A percentile compares a stretch with the other conserved stretches of the same genome.
Evolutionary conservation across 2,329 filamentous ascomycete species (phyloP).

Genomic region (Trichoderma oligosporum): DNA sequence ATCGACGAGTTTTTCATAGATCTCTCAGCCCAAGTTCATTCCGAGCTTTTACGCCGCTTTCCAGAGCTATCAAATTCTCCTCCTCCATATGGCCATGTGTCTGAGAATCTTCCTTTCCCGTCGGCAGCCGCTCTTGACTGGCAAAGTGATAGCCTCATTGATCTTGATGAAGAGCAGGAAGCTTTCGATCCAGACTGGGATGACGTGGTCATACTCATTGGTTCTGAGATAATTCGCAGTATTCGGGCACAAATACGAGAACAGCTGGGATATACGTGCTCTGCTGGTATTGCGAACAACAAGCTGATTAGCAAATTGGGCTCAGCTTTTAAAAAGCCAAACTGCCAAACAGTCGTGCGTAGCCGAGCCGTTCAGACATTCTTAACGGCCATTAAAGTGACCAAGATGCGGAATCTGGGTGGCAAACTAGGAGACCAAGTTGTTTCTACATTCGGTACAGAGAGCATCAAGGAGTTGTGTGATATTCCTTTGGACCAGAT

Average conservation of each 20-base stretch:
- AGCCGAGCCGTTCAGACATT: constrained; percentile 79
- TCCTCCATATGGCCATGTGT: constrained; percentile 69
- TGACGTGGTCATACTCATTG: constrained; percentile 81
- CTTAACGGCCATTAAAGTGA: constrained; percentile 81
- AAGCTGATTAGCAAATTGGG: constrained; percentile 96
- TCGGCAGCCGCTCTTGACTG: constrained; percentile 70
- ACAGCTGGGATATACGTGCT: constrained; percentile 82
- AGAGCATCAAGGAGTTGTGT: constrained; percentile 72
- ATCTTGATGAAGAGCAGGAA: constrained; percentile 72
- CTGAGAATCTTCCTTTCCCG: constrained; percentile 68
- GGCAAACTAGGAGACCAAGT: constrained; percentile 91
- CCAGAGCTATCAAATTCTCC: constrained; percentile 62
- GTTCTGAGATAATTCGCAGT: constrained; percentile 79
- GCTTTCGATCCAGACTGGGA: constrained; percentile 91
- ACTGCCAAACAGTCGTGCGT: constrained; percentile 89
- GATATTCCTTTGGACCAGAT: constrained; percentile 69
- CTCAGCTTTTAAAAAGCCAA: constrained; percentile 87
- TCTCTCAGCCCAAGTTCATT: constrained; percentile 78
- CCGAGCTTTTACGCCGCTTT: constrained; percentile 69
- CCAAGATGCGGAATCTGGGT: constrained; percentile 90
- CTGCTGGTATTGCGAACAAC: constrained; percentile 81
- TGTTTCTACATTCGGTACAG: constrained; percentile 74
- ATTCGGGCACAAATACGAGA: constrained; percentile 67
- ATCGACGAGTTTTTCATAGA: constrained; percentile 97
- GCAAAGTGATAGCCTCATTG: constrained; percentile 76